A percentile compares a stretch with the other conserved stretches of the same genome.
These are phyloP conservation scores for Boletus sp. DNA, from an alignment of 1,284 basidiomycete genomes.

Conservation along the genomic window DNA sequence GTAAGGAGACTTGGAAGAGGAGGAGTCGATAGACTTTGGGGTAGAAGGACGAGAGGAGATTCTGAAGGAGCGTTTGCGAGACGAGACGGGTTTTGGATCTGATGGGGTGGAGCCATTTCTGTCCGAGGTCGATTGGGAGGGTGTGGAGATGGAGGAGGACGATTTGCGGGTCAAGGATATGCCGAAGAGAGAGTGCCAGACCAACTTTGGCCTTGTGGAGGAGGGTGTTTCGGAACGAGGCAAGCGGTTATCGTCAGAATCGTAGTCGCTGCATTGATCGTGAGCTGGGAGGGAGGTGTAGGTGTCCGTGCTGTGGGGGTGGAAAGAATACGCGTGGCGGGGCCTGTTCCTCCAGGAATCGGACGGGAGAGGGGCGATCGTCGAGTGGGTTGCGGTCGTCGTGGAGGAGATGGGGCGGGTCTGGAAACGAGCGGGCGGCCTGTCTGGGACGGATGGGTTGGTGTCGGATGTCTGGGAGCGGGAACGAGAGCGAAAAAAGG, in stretches of 20 bases:
- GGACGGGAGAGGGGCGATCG: slow-evolving; percentile 56
- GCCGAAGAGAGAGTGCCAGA: slow-evolving; percentile 55
- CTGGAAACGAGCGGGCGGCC: slow-evolving; percentile 53
- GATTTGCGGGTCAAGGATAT: slow-evolving; percentile 48
- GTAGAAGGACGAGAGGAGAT: slow-evolving; percentile 38
- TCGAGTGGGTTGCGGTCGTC: slow-evolving; percentile 60
- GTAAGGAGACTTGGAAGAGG: slow-evolving; percentile 26
- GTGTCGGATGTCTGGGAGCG: slow-evolving; percentile 42
- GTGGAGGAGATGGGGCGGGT: slow-evolving; percentile 68
- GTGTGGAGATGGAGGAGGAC: slow-evolving; percentile 35
- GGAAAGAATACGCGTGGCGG: slow-evolving; percentile 26
- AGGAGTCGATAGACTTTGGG: slow-evolving; percentile 35
- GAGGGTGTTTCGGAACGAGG: slow-evolving; percentile 39
- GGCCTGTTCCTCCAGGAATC: slow-evolving; percentile 38
- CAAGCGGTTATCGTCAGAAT: slow-evolving; percentile 28
- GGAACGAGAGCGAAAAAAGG: slow-evolving; percentile 56
- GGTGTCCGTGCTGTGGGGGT: slow-evolving; percentile 17
- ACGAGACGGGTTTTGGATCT: slow-evolving; percentile 18
- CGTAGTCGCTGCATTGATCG: slow-evolving; percentile 28
- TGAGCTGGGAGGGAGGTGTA: slow-evolving; percentile 21
- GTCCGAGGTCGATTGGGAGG: slow-evolving; percentile 23
- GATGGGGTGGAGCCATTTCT: slow-evolving; percentile 35
- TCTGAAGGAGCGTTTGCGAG: slow-evolving; percentile 40
- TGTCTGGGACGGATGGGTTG: slow-evolving; percentile 29
- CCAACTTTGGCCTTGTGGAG: slow-evolving; percentile 31